Base-by-base conservation (phyloP, 352 stramenopile species). In the Pythium apleroticum region DNA sequence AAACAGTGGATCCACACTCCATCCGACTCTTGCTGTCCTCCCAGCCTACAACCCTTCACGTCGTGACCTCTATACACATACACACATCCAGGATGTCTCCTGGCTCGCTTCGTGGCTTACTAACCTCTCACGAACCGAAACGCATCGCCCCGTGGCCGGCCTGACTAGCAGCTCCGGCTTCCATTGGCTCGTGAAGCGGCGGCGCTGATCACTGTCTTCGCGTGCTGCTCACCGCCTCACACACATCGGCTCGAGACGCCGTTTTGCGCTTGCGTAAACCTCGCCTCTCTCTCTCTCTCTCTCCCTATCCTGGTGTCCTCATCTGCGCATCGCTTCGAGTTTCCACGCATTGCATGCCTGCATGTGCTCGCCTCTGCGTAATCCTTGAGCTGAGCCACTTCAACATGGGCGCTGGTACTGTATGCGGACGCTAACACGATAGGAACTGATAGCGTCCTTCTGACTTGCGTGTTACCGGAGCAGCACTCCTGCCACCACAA, bases 261-360 rank as follows among this genome's bases (percentile, higher is more conserved):
- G n/a, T n/a, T n/a, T n/a, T n/a, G n/a, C n/a, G n/a, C n/a, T n/a
- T n/a, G n/a, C n/a, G n/a, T n/a, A n/a, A n/a, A n/a, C n/a, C n/a
- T n/a, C n/a, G n/a, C n/a, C n/a, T n/a, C n/a, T n/a, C n/a, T n/a
- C 33, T 41, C 33, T 41, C 12, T 41, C 8, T 41, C 12, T 41
- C 33, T 41, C 8, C 15, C 9, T 17, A 41, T 46, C 17, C 2
- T 46, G 15, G 1, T 9, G 3, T 46, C 43, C 22, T 52, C 43
- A 20, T 52, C 43, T 52, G n/a, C 22, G 43, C 43, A 52, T 5
- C 43, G 43, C 19, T 52, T 52, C n/a, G 22, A 20, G 43, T 52
- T 52, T 52, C 43, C 43, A 52, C 20, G 20, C n/a, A 28, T 30
- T 52, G n/a, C 8, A 25, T 20, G 2, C 15, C 8, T 46, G 12